Conservation (phyloP, 345 rosid species). For the Durio zibethinus region DNA sequence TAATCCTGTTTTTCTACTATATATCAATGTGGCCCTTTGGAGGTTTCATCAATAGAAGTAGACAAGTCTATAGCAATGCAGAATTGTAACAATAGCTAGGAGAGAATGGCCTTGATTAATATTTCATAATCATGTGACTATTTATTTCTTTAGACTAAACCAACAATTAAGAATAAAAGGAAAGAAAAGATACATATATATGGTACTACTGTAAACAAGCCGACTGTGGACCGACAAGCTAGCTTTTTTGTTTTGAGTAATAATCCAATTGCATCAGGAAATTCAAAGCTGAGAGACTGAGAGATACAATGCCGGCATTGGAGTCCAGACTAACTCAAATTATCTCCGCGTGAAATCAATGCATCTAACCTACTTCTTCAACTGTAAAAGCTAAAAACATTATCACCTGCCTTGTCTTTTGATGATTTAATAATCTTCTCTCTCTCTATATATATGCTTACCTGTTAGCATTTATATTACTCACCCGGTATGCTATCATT, state of each 20-base stretch:
- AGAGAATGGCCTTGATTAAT: no score
- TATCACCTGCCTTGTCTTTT: not conserved
- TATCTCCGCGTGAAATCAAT: constrained; percentile 40
- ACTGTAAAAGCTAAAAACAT: constrained; percentile 16
- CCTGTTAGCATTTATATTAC: constrained; percentile 14
- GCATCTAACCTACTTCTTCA: constrained; percentile 27
- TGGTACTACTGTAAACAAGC: not conserved
- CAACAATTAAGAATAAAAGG: not conserved
- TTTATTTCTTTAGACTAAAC: not conserved
- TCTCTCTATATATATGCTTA: constrained; percentile 25
- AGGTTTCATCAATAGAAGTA: no score
- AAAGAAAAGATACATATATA: not conserved
- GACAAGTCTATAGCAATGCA: not conserved
- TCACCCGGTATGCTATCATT: constrained; percentile 1
- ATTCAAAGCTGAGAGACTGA: constrained; percentile 2
- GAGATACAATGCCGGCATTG: not conserved
- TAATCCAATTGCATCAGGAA: not conserved
- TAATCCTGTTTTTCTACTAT: no score
- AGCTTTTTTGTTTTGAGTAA: not conserved
- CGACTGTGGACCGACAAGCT: not conserved
- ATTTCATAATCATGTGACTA: not conserved
- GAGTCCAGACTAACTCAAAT: constrained; percentile 1
- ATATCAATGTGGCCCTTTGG: no score
- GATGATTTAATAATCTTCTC: not conserved
- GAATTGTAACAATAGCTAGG: no score